phyloP scores from a whole-genome alignment of 2,329 filamentous ascomycete genomes.

The Scedosporium dehoogii region DNA sequence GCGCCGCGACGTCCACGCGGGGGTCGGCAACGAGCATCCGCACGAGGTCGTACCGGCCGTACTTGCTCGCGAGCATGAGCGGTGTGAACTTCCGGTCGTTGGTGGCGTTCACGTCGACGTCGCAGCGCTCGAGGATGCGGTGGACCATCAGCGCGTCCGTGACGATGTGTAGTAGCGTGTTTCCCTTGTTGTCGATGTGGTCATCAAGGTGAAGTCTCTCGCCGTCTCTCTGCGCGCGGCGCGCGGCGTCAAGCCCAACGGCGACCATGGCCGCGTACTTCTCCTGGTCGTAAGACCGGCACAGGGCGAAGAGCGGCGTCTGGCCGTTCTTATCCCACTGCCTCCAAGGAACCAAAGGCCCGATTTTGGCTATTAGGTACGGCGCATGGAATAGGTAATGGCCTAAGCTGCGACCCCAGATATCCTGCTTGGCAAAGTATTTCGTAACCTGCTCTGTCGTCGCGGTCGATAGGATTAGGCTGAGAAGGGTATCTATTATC shows the following conservation, averaged over 20 bases:
- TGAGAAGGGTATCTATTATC: constrained; percentile 65
- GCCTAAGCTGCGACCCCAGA: constrained; percentile 78
- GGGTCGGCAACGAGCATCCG: constrained; percentile 78
- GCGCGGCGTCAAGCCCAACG: constrained; percentile 65
- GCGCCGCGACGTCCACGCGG: constrained; percentile 73
- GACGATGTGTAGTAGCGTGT: constrained; percentile 91
- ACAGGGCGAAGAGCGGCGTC: constrained; percentile 92
- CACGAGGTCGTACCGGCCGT: constrained; percentile 89
- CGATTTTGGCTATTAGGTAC: constrained; percentile 65
- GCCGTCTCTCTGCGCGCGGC: constrained; percentile 63
- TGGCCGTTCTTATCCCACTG: constrained; percentile 93
- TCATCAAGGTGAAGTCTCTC: constrained; percentile 82
- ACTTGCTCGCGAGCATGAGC: constrained; percentile 97
- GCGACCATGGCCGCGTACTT: constrained; percentile 84
- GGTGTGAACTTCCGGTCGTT: constrained; percentile 95
- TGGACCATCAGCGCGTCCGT: constrained; percentile 71
- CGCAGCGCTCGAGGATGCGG: constrained; percentile 70
- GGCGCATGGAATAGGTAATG: constrained; percentile 95
- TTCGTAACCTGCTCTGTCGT: constrained; percentile 45
- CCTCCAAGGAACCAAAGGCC: constrained; percentile 72
- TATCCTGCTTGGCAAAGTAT: constrained; percentile 71
- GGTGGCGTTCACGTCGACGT: constrained; percentile 90
- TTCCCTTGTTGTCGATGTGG: constrained; percentile 86
- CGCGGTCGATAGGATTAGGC: constrained; percentile 53
- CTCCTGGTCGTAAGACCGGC: constrained; percentile 87